These are phyloP conservation scores for Ceratocystis cubensis DNA, from an alignment of 2,329 filamentous ascomycete species.

Conservation along the genomic window DNA sequence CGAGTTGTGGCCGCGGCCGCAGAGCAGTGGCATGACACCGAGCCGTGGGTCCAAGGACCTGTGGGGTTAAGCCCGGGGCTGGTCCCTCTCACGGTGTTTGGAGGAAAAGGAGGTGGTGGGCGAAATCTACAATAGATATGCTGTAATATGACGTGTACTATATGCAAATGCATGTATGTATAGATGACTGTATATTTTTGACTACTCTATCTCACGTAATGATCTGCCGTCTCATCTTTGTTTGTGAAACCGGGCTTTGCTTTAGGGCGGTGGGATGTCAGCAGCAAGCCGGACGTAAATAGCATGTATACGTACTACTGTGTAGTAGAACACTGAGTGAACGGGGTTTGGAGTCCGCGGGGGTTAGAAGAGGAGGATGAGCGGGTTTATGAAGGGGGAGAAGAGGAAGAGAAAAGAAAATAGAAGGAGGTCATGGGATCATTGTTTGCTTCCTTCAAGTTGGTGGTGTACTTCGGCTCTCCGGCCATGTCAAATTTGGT, in stretches of 20 bases:
- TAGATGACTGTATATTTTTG: not conserved
- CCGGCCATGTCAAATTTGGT: not conserved
- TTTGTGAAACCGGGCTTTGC: not conserved
- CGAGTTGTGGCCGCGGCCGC: conserved; percentile 32
- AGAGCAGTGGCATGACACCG: conserved; percentile 33
- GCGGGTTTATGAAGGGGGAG: not conserved
- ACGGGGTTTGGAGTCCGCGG: too few relatives aligned
- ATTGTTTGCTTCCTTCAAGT: not conserved
- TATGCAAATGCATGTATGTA: not conserved
- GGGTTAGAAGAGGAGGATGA: too few relatives aligned
- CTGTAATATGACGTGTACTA: not conserved
- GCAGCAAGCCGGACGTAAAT: not conserved
- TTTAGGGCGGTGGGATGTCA: not conserved
- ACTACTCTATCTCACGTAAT: not conserved
- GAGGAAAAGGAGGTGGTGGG: not conserved
- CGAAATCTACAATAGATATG: not conserved
- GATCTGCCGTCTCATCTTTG: not conserved
- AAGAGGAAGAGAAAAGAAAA: not conserved
- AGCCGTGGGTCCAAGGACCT: conserved; percentile 32
- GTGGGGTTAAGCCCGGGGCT: conserved; percentile 29
- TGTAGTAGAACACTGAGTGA: too few relatives aligned
- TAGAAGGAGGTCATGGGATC: not conserved
- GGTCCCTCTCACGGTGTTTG: not conserved
- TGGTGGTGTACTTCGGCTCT: not conserved
- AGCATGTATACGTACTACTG: not conserved